Base-by-base conservation (phyloP, 2,329 filamentous ascomycete species). In the Colletotrichum trifolii region DNA sequence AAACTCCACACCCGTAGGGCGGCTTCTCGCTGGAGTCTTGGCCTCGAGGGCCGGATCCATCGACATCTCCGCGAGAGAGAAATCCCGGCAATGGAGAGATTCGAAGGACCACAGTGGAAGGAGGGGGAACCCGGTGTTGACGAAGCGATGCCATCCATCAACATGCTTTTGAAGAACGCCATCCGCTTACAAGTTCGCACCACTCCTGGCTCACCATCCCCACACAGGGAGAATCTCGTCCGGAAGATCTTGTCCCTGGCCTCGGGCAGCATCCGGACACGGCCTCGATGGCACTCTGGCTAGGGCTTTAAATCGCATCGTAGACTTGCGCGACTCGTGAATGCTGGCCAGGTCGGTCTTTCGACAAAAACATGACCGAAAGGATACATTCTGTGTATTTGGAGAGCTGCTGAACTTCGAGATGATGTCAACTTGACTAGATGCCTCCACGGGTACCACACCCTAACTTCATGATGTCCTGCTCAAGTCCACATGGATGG, bases 61-160 rank as follows among this genome's bases (percentile, higher is more conserved):
- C 17, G 12, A 52, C 40, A 56, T 65, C 35, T 62, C 62, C 52
- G 50, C 52, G 48, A 15, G 6, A 56, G 46, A 61, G 46, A 56
- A 62, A 65, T 61, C 50, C 62, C 57, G 25, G 57, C 57, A 61
- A 65, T 65, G 11, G 50, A 62, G 50, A 61, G 46, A 56, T 65
- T 62, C 52, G 39, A 61, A 55, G 57, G 46, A 61, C 34, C 46
- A 40, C 7, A n/a, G 33, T 12, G 39, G 6, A 47, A 13, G 48
- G 17, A 47, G 47, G 40, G 57, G 60, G 6, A 13, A 40, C 46
- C 62, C 61, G 39, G 50, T 25, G 12, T 13, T 48, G 13, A 17
- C 17, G 39, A 13, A 17, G 46, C 33, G 57, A 57, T 46, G 34
- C 35, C 35, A 35, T 52, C 17, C 25, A 48, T 46, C 43, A 46